phyloP scores from a whole-genome alignment of 2,329 filamentous ascomycete species.

The Ramichloridium luteum region DNA sequence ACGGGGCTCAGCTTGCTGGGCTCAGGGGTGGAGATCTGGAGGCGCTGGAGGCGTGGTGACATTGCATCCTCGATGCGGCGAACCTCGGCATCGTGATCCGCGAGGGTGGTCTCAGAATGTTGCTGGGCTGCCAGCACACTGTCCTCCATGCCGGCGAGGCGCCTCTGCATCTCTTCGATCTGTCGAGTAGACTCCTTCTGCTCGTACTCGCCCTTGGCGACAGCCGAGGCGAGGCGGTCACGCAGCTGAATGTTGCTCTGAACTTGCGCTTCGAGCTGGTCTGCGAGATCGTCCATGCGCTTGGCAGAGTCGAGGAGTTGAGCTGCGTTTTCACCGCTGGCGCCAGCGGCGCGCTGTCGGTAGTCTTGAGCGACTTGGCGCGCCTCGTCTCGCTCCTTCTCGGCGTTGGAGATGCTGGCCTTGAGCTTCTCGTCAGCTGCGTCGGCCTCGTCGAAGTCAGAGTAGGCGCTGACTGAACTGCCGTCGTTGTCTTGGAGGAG shows the following conservation, averaged over 20 bases:
- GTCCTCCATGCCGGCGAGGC: slow-evolving; percentile 72
- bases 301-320: slow-evolving; percentile 62
- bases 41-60: slow-evolving; percentile 62
- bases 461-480: slow-evolving; percentile 34
- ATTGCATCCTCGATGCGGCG: slow-evolving; percentile 62
- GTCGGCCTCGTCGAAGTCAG: slow-evolving; percentile 9
- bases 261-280: slow-evolving; percentile 69
- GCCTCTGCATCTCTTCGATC: slow-evolving; percentile 72
- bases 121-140: slow-evolving; percentile 71
- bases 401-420: slow-evolving; percentile 53
- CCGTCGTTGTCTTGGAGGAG: slow-evolving; percentile 77
- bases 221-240: slow-evolving; percentile 62
- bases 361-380: slow-evolving; percentile 52
- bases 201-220: slow-evolving; percentile 71
- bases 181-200: slow-evolving; percentile 68
- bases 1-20: slow-evolving; percentile 41
- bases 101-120: slow-evolving; percentile 71
- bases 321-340: slow-evolving; percentile 23
- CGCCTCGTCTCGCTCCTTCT: slow-evolving; percentile 61
- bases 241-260: slow-evolving; percentile 65
- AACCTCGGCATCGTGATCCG: slow-evolving; percentile 78
- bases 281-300: slow-evolving; percentile 67
- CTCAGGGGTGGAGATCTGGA: slow-evolving; percentile 35
- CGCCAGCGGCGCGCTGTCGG: slow-evolving; percentile 34
- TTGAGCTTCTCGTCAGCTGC: slow-evolving; percentile 39